Conservation (phyloP, 148 eudicot genomes). For the Suaeda aralocaspica region DNA sequence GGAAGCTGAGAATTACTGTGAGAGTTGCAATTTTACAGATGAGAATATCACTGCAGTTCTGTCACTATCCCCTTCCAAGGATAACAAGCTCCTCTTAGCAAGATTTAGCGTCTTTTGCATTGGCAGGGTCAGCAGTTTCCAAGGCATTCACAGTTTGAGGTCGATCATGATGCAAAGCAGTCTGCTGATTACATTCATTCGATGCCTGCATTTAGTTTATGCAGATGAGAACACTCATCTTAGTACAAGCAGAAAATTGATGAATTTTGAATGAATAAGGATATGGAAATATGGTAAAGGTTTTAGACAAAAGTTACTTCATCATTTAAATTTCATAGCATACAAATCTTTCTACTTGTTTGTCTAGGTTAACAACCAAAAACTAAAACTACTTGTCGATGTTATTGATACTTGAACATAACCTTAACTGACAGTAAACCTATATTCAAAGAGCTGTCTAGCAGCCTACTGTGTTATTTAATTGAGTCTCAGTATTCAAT, state of each 20-base stretch:
- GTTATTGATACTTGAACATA: not conserved
- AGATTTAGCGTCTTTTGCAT: conserved; percentile 12
- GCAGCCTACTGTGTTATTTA: not conserved
- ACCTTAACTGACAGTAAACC: not conserved
- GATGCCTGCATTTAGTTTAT: conserved; percentile 28
- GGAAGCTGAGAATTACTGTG: too few relatives aligned
- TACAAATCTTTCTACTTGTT: too few relatives aligned
- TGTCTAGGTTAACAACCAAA: too few relatives aligned
- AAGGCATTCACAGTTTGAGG: conserved; percentile 25
- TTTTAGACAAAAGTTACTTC: not conserved
- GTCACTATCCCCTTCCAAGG: not conserved
- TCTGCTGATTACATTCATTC: conserved; percentile 25
- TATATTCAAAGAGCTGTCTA: too few relatives aligned
- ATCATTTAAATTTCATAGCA: not conserved
- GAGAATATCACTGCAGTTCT: conserved; percentile 7
- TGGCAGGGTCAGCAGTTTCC: conserved; percentile 20
- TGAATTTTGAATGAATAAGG: not conserved
- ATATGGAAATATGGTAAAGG: not conserved
- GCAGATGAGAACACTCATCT: not conserved
- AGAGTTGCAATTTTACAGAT: not conserved
- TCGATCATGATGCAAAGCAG: conserved; percentile 28
- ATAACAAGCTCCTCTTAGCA: conserved; percentile 34
- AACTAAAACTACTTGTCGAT: too few relatives aligned
- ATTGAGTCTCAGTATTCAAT: not conserved
- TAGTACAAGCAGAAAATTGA: not conserved